These are phyloP conservation scores for Exophiala aquamarina DNA, from an alignment of 2,329 filamentous ascomycete species.

Conservation along the genomic window DNA sequence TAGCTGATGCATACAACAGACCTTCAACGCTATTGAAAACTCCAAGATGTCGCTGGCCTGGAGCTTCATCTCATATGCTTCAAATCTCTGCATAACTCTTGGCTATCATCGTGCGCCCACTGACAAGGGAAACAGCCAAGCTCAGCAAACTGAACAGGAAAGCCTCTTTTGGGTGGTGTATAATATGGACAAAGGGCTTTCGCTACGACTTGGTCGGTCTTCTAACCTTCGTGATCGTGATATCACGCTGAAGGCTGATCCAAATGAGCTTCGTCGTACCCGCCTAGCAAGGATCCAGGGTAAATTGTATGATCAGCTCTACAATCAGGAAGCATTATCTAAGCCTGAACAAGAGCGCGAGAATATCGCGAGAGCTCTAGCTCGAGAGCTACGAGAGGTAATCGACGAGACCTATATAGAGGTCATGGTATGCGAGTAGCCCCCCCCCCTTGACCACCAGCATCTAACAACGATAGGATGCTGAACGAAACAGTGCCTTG, in stretches of 20 bases:
- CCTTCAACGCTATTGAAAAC: constrained; percentile 36
- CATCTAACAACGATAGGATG: too few species aligned
- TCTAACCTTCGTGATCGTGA: constrained; percentile 37
- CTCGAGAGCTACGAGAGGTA: constrained; percentile 25
- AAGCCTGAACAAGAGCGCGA: constrained; percentile 20
- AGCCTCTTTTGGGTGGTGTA: constrained; percentile 40
- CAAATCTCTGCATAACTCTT: constrained; percentile 35
- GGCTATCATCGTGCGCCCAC: constrained; percentile 32
- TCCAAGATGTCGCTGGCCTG: constrained; percentile 35
- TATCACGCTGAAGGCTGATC: constrained; percentile 28
- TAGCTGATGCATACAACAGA: constrained; percentile 23
- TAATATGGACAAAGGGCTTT: constrained; percentile 38
- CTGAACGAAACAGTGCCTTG: not conserved
- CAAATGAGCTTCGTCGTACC: constrained; percentile 20
- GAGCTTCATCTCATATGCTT: constrained; percentile 39
- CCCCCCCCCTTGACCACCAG: not conserved
- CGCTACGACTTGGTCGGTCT: constrained; percentile 36
- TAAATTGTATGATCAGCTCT: constrained; percentile 36
- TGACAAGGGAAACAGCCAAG: constrained; percentile 5
- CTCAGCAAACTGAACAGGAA: constrained; percentile 12
- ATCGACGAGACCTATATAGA: constrained; percentile 20
- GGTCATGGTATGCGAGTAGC: constrained; percentile 19
- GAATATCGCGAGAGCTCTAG: constrained; percentile 22
- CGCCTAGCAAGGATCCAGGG: constrained; percentile 33
- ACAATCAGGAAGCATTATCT: constrained; percentile 30